phyloP scores from a whole-genome alignment of 768 basidiomycete genomes.

The Hemileccinum impolitum region DNA sequence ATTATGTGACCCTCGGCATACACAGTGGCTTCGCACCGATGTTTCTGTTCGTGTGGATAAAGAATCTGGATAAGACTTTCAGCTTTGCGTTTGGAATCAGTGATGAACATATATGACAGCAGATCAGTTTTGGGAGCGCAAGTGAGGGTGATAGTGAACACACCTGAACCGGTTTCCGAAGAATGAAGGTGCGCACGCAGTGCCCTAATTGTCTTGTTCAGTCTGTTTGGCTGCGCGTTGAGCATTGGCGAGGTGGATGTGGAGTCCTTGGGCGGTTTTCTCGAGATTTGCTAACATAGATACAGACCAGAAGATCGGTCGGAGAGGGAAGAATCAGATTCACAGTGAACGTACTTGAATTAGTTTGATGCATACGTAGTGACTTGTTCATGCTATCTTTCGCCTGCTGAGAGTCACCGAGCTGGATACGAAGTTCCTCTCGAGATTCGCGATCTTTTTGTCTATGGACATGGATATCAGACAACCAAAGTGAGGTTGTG shows the following conservation, averaged over 20 bases:
- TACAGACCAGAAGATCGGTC: no score
- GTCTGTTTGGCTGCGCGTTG: background rate
- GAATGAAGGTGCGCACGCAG: background rate
- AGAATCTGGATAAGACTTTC: background rate
- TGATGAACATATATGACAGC: no score
- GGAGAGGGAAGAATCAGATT: no score
- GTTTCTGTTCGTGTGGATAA: background rate
- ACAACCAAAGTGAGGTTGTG: background rate
- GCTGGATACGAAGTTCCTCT: no score
- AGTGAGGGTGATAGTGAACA: background rate
- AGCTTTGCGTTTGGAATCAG: background rate
- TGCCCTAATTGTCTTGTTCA: background rate
- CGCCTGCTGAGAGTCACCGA: no score
- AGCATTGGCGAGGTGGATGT: background rate
- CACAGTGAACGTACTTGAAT: no score
- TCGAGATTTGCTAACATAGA: background rate
- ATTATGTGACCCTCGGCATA: background rate
- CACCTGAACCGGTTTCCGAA: background rate
- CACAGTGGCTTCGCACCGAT: constrained; percentile 2
- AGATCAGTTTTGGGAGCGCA: background rate
- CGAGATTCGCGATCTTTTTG: no score
- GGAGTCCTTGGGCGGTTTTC: background rate
- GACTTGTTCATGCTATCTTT: no score
- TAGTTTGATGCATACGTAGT: no score
- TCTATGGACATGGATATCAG: background rate